Evolutionary conservation across 2,329 filamentous ascomycete species (phyloP).

Genomic region (Aspergillus persii): DNA sequence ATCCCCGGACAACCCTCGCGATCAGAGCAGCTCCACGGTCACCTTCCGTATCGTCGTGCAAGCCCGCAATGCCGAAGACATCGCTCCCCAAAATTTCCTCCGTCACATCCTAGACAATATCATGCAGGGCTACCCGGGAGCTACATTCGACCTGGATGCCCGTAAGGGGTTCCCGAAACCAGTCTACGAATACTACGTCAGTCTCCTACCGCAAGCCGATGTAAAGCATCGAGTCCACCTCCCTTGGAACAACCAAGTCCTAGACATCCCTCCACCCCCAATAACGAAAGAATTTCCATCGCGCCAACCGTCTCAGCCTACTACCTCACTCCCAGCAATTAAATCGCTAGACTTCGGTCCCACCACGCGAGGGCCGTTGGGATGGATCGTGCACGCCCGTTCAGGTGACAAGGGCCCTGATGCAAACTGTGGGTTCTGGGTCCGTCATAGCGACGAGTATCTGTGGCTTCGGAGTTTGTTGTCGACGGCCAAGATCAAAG

Average conservation of each 20-base stretch:
- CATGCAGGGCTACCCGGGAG: slow-evolving; percentile 42
- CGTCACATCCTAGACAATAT: slow-evolving; percentile 39
- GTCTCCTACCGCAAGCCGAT: slow-evolving; percentile 24
- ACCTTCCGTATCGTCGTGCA: slow-evolving; percentile 47
- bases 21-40: slow-evolving; percentile 44
- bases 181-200: slow-evolving; percentile 32
- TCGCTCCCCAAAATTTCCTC: slow-evolving; percentile 34
- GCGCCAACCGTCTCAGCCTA: slow-evolving; percentile 18
- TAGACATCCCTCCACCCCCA: slow-evolving; percentile 18
- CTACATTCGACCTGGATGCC: slow-evolving; percentile 35
- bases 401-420: slow-evolving; percentile 48
- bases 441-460: slow-evolving; percentile 42
- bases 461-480: slow-evolving; percentile 39
- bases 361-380: slow-evolving; percentile 26
- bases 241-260: slow-evolving; percentile 18
- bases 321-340: slow-evolving; percentile 4
- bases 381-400: slow-evolving; percentile 36
- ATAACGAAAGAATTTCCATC: slow-evolving; percentile 15
- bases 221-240: slow-evolving; percentile 29
- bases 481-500: slow-evolving; percentile 15
- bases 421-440: slow-evolving; percentile 49
- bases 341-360: slow-evolving; percentile 20
- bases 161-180: slow-evolving; percentile 36
- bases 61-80: slow-evolving; percentile 39
- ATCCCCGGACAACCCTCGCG: slow-evolving; percentile 31